Base-by-base conservation (phyloP, 257 asterid species). In the Rhazya stricta region DNA sequence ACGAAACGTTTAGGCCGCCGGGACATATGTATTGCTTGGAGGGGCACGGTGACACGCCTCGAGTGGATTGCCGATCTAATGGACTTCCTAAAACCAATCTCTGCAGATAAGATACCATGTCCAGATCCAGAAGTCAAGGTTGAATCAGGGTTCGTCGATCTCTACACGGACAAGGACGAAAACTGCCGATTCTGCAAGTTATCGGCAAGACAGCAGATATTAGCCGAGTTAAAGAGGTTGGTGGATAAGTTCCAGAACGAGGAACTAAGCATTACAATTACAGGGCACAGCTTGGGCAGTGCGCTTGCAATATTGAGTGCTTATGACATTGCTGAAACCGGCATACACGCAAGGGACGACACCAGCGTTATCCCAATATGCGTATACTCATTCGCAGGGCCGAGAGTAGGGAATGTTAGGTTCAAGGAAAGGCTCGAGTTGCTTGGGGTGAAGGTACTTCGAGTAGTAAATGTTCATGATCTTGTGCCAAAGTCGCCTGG, bases 201-300 rank as follows among this genome's bases (percentile, higher is more conserved):
- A 6, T 84, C 91, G 2, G 88, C 86, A 0, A 62, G 90, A 57
- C 84, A 85, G 23, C 88, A 83, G 13, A 41, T 81, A 0, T 18
- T 88, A 50, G 67, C 79, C 0, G 88, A 84, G 53, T 30, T 88
- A 6, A 77, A 77, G 1, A 61, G 82, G n/a, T 39, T 88, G 41
- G 36, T 88, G 23, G 76, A 87, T 8, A 76, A n/a, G 39, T 83
- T 76, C 71, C 68, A 76, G 0, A 1, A 76, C 10, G 92, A 88
- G 41, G 83, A 84, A 46, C 1, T 85, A 21, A 88, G 92, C 77
- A 72, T 88, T 8, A 84, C 90, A 0, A 46, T 82, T 7, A 77
- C 77, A 0, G 92, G 90, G 3, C 90, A 88, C 36, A 85, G 85
- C 45, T 66, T 88, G 53, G 92, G 92, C 0, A 81, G 78, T 0